A percentile compares a stretch with the other conserved stretches of the same genome.
These are phyloP conservation scores for Cryoendolithus antarcticus DNA, from an alignment of 2,329 filamentous ascomycete species.

Conservation along the genomic window DNA sequence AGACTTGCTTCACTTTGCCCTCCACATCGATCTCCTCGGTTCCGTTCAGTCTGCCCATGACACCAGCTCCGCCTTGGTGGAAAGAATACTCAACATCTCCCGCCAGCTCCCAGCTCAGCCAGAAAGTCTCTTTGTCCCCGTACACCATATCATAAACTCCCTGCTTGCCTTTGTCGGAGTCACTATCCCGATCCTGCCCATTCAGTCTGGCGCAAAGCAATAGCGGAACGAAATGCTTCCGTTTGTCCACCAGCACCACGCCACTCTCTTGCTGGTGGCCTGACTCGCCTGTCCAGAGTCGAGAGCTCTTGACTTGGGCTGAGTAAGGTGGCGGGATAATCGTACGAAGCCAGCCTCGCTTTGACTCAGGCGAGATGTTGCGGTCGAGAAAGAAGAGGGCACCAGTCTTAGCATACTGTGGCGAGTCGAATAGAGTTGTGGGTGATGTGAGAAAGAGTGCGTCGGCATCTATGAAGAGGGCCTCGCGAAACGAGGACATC, in stretches of 20 bases:
- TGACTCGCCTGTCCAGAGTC: constrained; percentile 27
- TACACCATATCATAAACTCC: constrained; percentile 38
- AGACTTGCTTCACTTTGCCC: constrained; percentile 2
- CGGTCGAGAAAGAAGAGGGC: constrained; percentile 37
- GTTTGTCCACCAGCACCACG: constrained; percentile 36
- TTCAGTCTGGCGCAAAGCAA: constrained; percentile 30
- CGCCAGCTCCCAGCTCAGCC: constrained; percentile 36
- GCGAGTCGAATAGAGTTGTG: constrained; percentile 30
- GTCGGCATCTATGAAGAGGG: constrained; percentile 37
- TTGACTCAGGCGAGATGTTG: constrained; percentile 28
- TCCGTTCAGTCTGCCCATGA: constrained; percentile 21
- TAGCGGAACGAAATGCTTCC: constrained; percentile 33
- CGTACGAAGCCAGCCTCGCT: constrained; percentile 28
- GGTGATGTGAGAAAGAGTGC: constrained; percentile 32
- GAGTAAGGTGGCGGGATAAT: constrained; percentile 33
- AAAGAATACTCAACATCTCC: constrained; percentile 33
- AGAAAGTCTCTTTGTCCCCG: constrained; percentile 40
- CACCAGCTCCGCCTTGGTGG: constrained; percentile 29
- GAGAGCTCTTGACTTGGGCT: constrained; percentile 25
- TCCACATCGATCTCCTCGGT: constrained; percentile 6
- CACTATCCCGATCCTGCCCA: constrained; percentile 33
- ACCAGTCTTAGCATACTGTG: constrained; percentile 30
- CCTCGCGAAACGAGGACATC: constrained; percentile 35
- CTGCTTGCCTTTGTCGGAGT: constrained; percentile 24
- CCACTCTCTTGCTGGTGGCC: constrained; percentile 34